phyloP scores from a whole-genome alignment of 371 early-diverging fungal genomes.

The Lichtheimia ornata region DNA sequence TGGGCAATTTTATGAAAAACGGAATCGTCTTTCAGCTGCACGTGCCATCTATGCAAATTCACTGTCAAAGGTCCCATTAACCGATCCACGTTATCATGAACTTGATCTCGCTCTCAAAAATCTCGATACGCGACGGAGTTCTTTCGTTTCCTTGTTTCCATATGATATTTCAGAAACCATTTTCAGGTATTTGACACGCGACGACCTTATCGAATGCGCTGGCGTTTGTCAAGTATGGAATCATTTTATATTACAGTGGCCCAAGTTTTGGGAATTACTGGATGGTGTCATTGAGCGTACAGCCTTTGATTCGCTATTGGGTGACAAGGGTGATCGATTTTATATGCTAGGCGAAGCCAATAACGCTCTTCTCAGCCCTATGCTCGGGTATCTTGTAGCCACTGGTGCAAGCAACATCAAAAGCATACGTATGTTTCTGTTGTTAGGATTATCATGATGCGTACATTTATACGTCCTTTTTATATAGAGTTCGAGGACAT shows the following conservation, averaged over 20 bases:
- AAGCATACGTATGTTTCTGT: neutral
- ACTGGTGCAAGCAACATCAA: too few relatives aligned
- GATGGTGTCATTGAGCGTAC: neutral
- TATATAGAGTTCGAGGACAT: neutral
- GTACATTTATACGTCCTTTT: too few relatives aligned
- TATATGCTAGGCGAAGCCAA: neutral
- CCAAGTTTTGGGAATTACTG: neutral
- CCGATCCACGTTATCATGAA: too few relatives aligned
- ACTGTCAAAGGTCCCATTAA: too few relatives aligned
- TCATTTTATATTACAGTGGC: constrained; percentile 2
- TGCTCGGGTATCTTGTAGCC: neutral
- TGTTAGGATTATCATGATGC: too few relatives aligned
- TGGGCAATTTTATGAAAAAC: too few relatives aligned
- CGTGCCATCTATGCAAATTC: too few relatives aligned
- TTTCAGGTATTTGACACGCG: neutral
- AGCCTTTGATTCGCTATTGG: neutral
- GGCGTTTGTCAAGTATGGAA: neutral
- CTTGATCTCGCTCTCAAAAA: too few relatives aligned
- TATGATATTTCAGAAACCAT: too few relatives aligned
- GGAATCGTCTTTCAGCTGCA: too few relatives aligned
- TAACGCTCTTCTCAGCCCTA: neutral
- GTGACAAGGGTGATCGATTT: neutral
- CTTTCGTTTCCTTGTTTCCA: too few relatives aligned
- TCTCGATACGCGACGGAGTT: too few relatives aligned
- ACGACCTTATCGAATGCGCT: neutral